Evolutionary conservation across 768 basidiomycete species (phyloP).

Genomic region (Hericium coralloides): DNA sequence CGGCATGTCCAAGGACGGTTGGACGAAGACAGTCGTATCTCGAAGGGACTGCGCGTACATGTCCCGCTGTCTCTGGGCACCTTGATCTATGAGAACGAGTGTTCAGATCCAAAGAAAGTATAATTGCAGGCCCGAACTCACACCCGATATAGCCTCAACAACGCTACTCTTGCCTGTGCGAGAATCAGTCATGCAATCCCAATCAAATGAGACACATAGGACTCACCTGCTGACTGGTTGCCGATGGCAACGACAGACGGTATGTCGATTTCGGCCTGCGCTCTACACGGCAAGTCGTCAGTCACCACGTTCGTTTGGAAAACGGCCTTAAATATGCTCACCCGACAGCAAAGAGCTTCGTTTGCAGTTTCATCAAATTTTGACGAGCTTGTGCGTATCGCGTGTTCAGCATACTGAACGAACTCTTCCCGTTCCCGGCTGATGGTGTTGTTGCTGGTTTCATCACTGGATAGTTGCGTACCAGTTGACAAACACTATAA

Average conservation of each 20-base stretch:
- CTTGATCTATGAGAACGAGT: slow-evolving; percentile 25
- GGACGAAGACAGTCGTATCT: slow-evolving; percentile 4
- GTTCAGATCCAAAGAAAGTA: no score
- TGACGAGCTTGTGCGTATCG: slow-evolving; percentile 8
- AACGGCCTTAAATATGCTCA: slow-evolving; percentile 5
- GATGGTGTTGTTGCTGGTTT: background rate
- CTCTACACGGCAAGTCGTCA: slow-evolving; percentile 16
- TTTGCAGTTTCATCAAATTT: slow-evolving; percentile 8
- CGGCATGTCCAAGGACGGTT: slow-evolving; percentile 19
- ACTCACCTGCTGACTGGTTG: slow-evolving; percentile 18
- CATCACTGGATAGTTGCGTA: no score
- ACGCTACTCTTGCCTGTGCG: slow-evolving; percentile 6
- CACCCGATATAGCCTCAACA: background rate
- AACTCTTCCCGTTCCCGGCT: background rate
- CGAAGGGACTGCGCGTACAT: slow-evolving; percentile 18
- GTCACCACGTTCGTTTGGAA: background rate
- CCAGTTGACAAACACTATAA: no score
- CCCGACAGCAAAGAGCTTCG: slow-evolving; percentile 18
- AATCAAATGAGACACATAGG: background rate
- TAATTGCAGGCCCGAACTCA: background rate
- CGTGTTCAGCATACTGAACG: background rate
- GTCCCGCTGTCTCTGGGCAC: slow-evolving; percentile 36
- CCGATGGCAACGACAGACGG: slow-evolving; percentile 39
- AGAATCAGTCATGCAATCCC: background rate
- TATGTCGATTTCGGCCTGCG: slow-evolving; percentile 36